Conservation (phyloP, 2,329 filamentous ascomycete species). For the Tolypocladium guangdongense region DNA sequence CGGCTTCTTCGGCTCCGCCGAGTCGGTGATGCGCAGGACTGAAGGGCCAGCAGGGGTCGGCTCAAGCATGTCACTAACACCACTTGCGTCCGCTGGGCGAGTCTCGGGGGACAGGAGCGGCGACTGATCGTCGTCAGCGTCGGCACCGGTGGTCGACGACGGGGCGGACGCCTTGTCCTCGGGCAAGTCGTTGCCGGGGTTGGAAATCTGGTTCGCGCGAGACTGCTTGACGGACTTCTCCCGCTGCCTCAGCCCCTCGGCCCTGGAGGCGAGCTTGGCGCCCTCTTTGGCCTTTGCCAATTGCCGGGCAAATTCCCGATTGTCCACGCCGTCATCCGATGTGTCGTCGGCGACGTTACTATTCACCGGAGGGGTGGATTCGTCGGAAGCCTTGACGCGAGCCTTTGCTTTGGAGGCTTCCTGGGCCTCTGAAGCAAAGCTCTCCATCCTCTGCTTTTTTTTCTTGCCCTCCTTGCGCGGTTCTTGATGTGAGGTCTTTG, state of each 20-base stretch:
- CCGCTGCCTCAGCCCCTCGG: constrained; percentile 50
- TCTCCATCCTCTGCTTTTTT: constrained; percentile 35
- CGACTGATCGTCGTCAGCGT: constrained; percentile 74
- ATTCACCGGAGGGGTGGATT: constrained; percentile 13
- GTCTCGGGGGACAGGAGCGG: constrained; percentile 55
- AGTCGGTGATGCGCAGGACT: constrained; percentile 65
- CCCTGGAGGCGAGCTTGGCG: constrained; percentile 43
- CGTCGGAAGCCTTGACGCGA: constrained; percentile 13
- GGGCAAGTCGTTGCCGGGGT: constrained; percentile 16
- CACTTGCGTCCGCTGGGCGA: constrained; percentile 46
- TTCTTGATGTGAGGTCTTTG: constrained; percentile 19
- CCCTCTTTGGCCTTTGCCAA: constrained; percentile 62
- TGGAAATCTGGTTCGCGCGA: constrained; percentile 42
- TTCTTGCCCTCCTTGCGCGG: constrained; percentile 30
- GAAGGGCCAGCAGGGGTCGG: constrained; percentile 54
- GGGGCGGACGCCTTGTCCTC: constrained; percentile 37
- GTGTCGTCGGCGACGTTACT: constrained; percentile 22
- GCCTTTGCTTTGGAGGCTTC: constrained; percentile 29
- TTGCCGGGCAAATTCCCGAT: constrained; percentile 67
- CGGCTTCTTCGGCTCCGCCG: constrained; percentile 46
- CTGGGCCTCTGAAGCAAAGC: constrained; percentile 25
- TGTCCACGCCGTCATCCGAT: constrained; percentile 51
- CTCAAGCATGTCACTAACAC: constrained; percentile 89
- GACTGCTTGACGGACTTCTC: constrained; percentile 62
- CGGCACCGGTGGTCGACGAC: constrained; percentile 61